Base-by-base conservation (phyloP, 352 stramenopile species). In the Phytophthora sp. region DNA sequence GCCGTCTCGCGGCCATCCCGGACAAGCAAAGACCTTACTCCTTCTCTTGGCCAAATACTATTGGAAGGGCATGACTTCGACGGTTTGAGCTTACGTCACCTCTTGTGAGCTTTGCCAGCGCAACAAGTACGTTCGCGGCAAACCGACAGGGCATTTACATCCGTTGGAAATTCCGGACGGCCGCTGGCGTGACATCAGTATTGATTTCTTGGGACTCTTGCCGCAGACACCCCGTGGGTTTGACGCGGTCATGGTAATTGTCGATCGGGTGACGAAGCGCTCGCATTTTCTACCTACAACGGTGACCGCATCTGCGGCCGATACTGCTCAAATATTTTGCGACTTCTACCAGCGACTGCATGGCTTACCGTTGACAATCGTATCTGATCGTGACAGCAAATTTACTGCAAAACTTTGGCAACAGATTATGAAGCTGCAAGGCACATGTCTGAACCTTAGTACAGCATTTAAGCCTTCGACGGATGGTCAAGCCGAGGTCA, bases 151-250 rank as follows among this genome's bases (percentile, higher is more conserved):
- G 3, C 27, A 35, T 21, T 31, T 61, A 1, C 24, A 61, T 30
- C 54, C 38, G 10, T 34, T 66, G 5, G 49, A 57, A 13, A 57
- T 71, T 49, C 38, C 54, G 12, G 24, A 53, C 1, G 8, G 2
- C 10, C 30, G 62, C 1, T 71, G 48, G 50, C 2, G 6, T 3
- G 26, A 71, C 24, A 71, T 71, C 53, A 44, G 20, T 23, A 69
- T 64, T 34, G 61, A 58, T 37, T 69, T 69, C 32, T n/a, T 57
- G 18, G 17, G 17, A 13, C 23, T 7, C n/a, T 23, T 50, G 2
- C 35, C 41, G 2, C 23, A 9, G 2, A 49, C 41, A 10, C 31
- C 17, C 1, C 11, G 9, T 15, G 31, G 41, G 6, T 54, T 54
- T 17, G 57, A 66, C 20, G 34, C 23, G 4, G 38, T 37, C 2